Evolutionary conservation across 2,329 filamentous ascomycete genomes (phyloP).

Genomic region (Shiraia sp.): DNA sequence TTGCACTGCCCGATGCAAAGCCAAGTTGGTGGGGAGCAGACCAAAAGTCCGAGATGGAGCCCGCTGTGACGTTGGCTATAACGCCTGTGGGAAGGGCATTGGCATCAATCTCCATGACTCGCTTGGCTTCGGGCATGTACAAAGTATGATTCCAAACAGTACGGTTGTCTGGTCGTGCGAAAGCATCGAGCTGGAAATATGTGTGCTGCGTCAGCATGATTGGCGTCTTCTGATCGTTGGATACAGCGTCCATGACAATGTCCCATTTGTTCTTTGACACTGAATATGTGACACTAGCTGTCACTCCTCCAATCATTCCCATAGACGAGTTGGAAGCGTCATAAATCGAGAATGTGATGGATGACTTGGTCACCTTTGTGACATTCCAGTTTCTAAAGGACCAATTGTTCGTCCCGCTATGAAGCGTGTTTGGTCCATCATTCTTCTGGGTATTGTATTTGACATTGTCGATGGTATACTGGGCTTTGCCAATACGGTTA

Average conservation of each 20-base stretch:
- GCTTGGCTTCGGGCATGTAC: conserved; percentile 35
- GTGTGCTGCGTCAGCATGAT: conserved; percentile 42
- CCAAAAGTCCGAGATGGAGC: conserved; percentile 37
- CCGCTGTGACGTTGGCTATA: conserved; percentile 28
- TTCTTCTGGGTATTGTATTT: conserved; percentile 34
- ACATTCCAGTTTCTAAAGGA: conserved; percentile 36
- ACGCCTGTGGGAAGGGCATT: conserved; percentile 39
- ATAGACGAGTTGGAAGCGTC: conserved; percentile 36
- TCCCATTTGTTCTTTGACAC: conserved; percentile 39
- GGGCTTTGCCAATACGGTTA: conserved; percentile 40
- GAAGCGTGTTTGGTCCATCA: conserved; percentile 40
- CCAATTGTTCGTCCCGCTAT: conserved; percentile 42
- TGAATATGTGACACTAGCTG: conserved; percentile 37
- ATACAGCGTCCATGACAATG: conserved; percentile 36
- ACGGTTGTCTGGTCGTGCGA: conserved; percentile 33
- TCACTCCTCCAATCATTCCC: conserved; percentile 35
- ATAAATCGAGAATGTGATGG: conserved; percentile 36
- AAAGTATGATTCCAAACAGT: conserved; percentile 41
- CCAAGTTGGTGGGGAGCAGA: conserved; percentile 37
- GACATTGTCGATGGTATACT: conserved; percentile 32
- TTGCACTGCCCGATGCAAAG: conserved; percentile 28
- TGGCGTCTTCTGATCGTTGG: conserved; percentile 32
- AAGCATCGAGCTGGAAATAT: conserved; percentile 43
- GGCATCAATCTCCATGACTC: conserved; percentile 28
- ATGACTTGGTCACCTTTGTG: conserved; percentile 25